Evolutionary conservation across 495 filamentous ascomycete genomes (phyloP), one percentile per base, ranked within the genome.

Genomic region (Pyrenula massariospora): DNA sequence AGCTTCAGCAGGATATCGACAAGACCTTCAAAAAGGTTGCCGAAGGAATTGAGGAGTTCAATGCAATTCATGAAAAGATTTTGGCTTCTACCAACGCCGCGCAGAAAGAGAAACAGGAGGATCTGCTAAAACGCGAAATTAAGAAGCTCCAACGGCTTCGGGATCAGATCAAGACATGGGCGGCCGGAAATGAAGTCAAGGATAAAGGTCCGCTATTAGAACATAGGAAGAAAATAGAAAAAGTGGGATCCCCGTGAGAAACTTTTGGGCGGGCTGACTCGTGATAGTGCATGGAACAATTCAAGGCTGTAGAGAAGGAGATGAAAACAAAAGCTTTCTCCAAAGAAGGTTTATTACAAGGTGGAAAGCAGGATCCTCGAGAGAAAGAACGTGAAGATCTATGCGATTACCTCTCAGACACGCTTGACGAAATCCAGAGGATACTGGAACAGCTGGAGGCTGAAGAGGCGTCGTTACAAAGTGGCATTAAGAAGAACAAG

Each of bases 271-370:
- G 48, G 25, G 12, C 36, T 51, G 53, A 54, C 53, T 19, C 54
- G 69, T 58, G 68, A 63, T 72, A 96, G 94, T 89, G 95, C 84
- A 98, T 98, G 93, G 93, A 98, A 73, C 88, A 88, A 63, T 98
- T 98, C 82, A 98, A 98, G 77, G 91, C 90, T 22, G 93, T 98
- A n/a, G 93, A 98, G 73, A 98, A 98, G 76, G 93, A 96, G 69
- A 97, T 98, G 92, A 98, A 98, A 75, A 98, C 93, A 52, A 98
- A 98, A 72, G 92, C 93, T 57, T 98, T 95, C 70, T 97, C 94
- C 47, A 97, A 98, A 78, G 94, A 96, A 71, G 93, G 93, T 36
- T 72, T 98, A 50, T 89, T 86, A 49, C 86, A 90, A 51, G 89
- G 89, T 1, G 86, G 90, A 51, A 91, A 95, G 68, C 77, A 97